These are phyloP conservation scores for Trichoderma gracile DNA, from an alignment of 2,329 filamentous ascomycete genomes.

Conservation along the genomic window DNA sequence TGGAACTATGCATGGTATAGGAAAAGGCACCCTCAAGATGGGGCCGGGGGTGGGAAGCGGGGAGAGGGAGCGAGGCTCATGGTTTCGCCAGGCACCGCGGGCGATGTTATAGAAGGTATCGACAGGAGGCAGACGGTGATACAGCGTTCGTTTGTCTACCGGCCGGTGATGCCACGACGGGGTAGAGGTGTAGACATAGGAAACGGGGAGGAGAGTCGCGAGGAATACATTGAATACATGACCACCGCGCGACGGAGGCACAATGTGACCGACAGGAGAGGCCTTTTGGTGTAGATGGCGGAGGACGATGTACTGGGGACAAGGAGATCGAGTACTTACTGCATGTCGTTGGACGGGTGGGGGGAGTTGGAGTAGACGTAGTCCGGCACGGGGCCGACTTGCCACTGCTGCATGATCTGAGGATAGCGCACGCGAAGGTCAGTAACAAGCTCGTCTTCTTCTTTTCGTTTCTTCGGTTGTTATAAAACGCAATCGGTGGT, in stretches of 20 bases:
- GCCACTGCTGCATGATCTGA: conserved; percentile 63
- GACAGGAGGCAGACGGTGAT: conserved; percentile 31
- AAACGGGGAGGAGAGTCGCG: neutral
- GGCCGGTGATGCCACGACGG: conserved; percentile 22
- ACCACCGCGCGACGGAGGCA: conserved; percentile 8
- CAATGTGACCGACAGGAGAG: conserved; percentile 10
- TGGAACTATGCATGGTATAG: conserved; percentile 29
- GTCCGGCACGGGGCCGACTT: conserved; percentile 61
- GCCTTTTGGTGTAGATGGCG: conserved; percentile 26
- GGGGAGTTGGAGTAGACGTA: conserved; percentile 58
- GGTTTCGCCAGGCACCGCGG: conserved; percentile 28
- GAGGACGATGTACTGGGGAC: conserved; percentile 35
- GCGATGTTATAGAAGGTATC: conserved; percentile 30
- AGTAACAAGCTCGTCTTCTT: conserved; percentile 28
- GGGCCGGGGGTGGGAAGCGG: conserved; percentile 15
- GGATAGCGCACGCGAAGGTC: conserved; percentile 31
- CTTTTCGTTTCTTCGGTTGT: neutral
- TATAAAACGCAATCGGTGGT: neutral
- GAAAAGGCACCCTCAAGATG: conserved; percentile 25
- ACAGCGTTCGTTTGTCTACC: conserved; percentile 30
- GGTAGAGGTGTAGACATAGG: conserved; percentile 24
- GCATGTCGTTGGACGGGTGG: conserved; percentile 57
- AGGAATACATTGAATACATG: conserved; percentile 30
- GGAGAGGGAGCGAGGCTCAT: conserved; percentile 24
- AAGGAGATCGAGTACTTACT: conserved; percentile 54